These are phyloP conservation scores for Aspergillus transmontanensis DNA, from an alignment of 2,329 filamentous ascomycete genomes.

Conservation along the genomic window DNA sequence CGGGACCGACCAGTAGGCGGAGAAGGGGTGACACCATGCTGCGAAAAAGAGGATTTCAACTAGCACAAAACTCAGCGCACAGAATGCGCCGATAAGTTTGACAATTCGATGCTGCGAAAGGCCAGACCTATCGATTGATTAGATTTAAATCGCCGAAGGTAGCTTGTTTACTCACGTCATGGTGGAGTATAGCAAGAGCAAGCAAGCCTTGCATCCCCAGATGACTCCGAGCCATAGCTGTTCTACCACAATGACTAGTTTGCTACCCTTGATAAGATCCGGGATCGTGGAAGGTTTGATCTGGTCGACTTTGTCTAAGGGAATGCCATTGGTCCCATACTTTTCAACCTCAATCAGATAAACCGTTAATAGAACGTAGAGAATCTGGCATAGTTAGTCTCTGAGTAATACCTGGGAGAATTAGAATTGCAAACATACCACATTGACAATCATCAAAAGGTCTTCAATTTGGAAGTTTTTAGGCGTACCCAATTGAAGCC, in stretches of 20 bases:
- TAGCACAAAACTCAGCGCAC: slow-evolving; percentile 49
- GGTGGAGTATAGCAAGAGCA: slow-evolving; percentile 56
- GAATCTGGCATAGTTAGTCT: slow-evolving; percentile 16
- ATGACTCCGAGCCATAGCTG: slow-evolving; percentile 55
- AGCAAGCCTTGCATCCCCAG: slow-evolving; percentile 57
- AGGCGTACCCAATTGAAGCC: slow-evolving; percentile 10
- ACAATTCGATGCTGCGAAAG: slow-evolving; percentile 42
- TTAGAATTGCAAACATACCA: slow-evolving; percentile 2
- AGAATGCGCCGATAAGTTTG: slow-evolving; percentile 49
- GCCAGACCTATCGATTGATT: slow-evolving; percentile 19
- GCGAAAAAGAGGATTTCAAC: slow-evolving; percentile 56
- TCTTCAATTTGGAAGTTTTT: slow-evolving; percentile 16
- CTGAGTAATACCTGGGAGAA: fast-evolving
- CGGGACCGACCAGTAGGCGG: slow-evolving; percentile 57
- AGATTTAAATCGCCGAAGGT: slow-evolving; percentile 13
- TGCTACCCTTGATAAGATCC: slow-evolving; percentile 54
- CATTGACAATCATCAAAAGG: slow-evolving; percentile 9
- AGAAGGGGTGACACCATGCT: slow-evolving; percentile 58
- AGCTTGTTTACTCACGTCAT: slow-evolving; percentile 47
- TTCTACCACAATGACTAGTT: slow-evolving; percentile 57
- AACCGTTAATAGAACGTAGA: slow-evolving; percentile 48
- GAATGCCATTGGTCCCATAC: slow-evolving; percentile 51
- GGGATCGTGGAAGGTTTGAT: slow-evolving; percentile 51
- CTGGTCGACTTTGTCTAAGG: slow-evolving; percentile 37
- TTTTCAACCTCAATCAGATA: slow-evolving; percentile 47